Evolutionary conservation across 305 asterid species (phyloP), one percentile per base, ranked within the genome.

Genomic region (Fraxinus sp.): DNA sequence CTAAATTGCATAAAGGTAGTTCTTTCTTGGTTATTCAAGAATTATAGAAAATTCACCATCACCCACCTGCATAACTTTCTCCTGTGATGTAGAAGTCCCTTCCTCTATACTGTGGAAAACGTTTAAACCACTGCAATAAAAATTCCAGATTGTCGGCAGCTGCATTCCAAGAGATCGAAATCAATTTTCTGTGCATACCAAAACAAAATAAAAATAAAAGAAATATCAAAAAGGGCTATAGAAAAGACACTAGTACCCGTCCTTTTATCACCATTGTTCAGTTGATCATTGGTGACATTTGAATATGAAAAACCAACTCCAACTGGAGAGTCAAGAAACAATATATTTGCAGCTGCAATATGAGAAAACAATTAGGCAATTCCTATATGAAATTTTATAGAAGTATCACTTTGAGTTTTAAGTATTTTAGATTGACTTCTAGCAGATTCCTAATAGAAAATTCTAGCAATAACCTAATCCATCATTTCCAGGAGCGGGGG

Each of bases 281-380:
- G 79, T 85, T 87, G 74, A 88, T 95, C 99, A 74, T 94, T 86
- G 32, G 98, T 91, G 81, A 93, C 90, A 88, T 94, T 95, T 70
- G 99, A 94, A 84, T 92, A 95, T 9, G 99, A 95, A 86, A 82
- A 95, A 46, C 99, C 99, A 84, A 95, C 99, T 76, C 98, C 99
- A 82, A 89, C 98, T 2, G 99, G 99, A 72, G 99, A 92, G 88
- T 95, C 99, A 79, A 94, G 80, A 87, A 94, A 95, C 85, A 95
- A 84, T 84, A 95, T 44, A 84, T 95, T 95, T 77, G 99, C 98
- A 84, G 77, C 99, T 94, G 97, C 87, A 92, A 74, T 78, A 83
- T 37, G 41, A 66, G 59, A 81, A 84, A 82, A 10, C 72, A 20
- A 28, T 76, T 59, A 41, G 82, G 80, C 28, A 78, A 59, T 7